A percentile compares a stretch with the other conserved stretches of the same genome.
Evolutionary conservation across 129 eudicot genomes (phyloP).

Genomic region (Lactuca saligna): DNA sequence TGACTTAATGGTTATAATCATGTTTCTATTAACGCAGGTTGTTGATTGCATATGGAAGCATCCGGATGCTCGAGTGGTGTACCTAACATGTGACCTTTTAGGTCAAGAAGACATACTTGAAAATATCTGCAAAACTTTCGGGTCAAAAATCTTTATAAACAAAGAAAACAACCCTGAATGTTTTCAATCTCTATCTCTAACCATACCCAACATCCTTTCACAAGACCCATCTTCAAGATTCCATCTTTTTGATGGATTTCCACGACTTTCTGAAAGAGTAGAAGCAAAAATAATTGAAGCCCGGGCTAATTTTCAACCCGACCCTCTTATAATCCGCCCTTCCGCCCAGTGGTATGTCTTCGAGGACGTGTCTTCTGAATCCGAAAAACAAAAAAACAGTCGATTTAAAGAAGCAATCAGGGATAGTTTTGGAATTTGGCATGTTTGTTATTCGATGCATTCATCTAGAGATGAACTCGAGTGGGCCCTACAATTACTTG

Average conservation of each 20-base stretch:
- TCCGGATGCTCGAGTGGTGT: conserved; percentile 65
- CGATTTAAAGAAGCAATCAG: conserved; percentile 50
- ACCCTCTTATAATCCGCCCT: conserved; percentile 79
- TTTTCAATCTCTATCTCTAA: conserved; percentile 50
- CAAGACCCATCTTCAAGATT: conserved; percentile 71
- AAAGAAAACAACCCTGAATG: conserved; percentile 59
- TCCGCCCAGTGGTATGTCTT: conserved; percentile 78
- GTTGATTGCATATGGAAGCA: conserved; percentile 89
- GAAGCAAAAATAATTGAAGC: conserved; percentile 68
- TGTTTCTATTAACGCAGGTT: conserved; percentile 43
- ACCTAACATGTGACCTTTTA: conserved; percentile 79
- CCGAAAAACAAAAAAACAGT: conserved; percentile 44
- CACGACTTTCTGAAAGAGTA: conserved; percentile 70
- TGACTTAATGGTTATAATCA: neutral
- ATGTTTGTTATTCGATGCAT: conserved; percentile 83
- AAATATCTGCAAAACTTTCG: conserved; percentile 65
- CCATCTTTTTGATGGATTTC: conserved; percentile 77
- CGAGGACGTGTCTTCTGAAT: conserved; percentile 48
- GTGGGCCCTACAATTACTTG: conserved; percentile 79
- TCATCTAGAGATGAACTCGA: conserved; percentile 89
- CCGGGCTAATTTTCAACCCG: conserved; percentile 56
- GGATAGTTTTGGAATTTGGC: conserved; percentile 84
- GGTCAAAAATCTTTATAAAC: conserved; percentile 69
- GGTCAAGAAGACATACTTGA: conserved; percentile 87
- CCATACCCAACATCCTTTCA: conserved; percentile 54